Evolutionary conservation across 2,329 filamentous ascomycete species (phyloP).

Genomic region (Periconia digitata): DNA sequence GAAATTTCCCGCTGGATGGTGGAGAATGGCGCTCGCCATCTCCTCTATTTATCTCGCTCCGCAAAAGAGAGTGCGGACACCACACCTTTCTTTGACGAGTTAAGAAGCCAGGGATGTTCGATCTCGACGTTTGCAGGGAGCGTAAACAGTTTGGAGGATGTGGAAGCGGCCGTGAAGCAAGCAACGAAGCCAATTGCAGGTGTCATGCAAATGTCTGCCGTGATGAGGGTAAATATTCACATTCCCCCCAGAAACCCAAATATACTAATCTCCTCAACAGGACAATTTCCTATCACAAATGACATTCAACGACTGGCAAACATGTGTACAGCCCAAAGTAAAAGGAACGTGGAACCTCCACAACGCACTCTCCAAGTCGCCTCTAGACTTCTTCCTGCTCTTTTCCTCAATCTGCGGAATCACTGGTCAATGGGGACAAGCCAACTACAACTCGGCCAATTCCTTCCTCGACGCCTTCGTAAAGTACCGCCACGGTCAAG

Average conservation of each 20-base stretch:
- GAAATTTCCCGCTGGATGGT: slow-evolving; percentile 20
- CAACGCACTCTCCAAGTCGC: not conserved
- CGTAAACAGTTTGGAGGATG: slow-evolving; percentile 6
- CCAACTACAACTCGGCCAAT: slow-evolving; percentile 52
- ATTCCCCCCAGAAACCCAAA: too few species aligned
- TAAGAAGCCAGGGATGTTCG: slow-evolving; percentile 12
- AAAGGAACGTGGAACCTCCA: slow-evolving; percentile 30
- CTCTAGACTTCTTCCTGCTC: slow-evolving; percentile 33
- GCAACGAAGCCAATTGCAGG: slow-evolving; percentile 6
- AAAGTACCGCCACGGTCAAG: slow-evolving; percentile 15
- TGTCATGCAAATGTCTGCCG: slow-evolving; percentile 20
- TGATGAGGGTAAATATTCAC: not conserved
- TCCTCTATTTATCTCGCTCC: slow-evolving; percentile 19
- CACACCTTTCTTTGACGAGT: slow-evolving; percentile 8
- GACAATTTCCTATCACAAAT: too few species aligned
- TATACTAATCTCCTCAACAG: too few species aligned
- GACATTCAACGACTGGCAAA: too few species aligned
- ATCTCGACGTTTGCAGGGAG: slow-evolving; percentile 8
- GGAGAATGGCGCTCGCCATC: slow-evolving; percentile 15
- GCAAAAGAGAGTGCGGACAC: slow-evolving; percentile 2
- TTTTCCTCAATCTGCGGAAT: slow-evolving; percentile 26
- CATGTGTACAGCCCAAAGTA: slow-evolving; percentile 15
- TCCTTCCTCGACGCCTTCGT: slow-evolving; percentile 29
- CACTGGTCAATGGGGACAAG: slow-evolving; percentile 41
- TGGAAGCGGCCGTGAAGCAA: slow-evolving; percentile 1